Evolutionary conservation across 441 rosid species (phyloP).

Genomic region (Adansonia grandidieri): DNA sequence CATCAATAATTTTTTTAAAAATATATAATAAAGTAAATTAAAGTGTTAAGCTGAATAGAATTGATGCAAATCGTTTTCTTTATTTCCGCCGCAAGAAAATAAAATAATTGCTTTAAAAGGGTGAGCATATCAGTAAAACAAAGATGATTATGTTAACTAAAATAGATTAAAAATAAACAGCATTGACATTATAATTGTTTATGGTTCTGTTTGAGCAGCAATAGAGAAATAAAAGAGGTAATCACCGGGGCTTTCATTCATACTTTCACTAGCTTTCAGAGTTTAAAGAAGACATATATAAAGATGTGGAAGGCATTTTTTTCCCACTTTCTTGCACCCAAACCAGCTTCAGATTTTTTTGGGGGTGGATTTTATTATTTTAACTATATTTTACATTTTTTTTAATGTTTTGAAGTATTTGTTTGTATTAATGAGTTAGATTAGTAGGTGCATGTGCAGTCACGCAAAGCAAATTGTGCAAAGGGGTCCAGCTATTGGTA

Average conservation of each 20-base stretch:
- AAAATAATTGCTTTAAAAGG: background rate
- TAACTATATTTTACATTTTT: background rate
- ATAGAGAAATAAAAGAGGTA: background rate
- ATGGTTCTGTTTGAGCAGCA: slow-evolving; percentile 17
- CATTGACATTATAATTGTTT: slow-evolving; percentile 4
- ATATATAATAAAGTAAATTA: too few relatives aligned
- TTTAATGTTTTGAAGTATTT: background rate
- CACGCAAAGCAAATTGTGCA: slow-evolving; percentile 33
- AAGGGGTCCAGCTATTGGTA: slow-evolving; percentile 17
- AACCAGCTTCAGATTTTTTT: background rate
- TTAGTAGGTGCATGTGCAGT: slow-evolving; percentile 32
- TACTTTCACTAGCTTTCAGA: background rate
- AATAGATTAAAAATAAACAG: background rate
- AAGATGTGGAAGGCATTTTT: slow-evolving; percentile 27
- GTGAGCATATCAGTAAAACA: background rate
- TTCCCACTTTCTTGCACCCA: slow-evolving; percentile 23
- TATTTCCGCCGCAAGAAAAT: slow-evolving; percentile 47
- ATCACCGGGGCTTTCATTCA: background rate
- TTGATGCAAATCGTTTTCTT: slow-evolving; percentile 37
- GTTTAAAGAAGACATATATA: background rate
- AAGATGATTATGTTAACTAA: background rate
- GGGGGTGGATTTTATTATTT: background rate
- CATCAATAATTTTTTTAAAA: too few relatives aligned
- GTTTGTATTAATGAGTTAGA: slow-evolving; percentile 20
- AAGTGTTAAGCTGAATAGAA: background rate